These are phyloP conservation scores for Verticillium alfalfae DNA, from an alignment of 2,329 filamentous ascomycete species.

Conservation along the genomic window DNA sequence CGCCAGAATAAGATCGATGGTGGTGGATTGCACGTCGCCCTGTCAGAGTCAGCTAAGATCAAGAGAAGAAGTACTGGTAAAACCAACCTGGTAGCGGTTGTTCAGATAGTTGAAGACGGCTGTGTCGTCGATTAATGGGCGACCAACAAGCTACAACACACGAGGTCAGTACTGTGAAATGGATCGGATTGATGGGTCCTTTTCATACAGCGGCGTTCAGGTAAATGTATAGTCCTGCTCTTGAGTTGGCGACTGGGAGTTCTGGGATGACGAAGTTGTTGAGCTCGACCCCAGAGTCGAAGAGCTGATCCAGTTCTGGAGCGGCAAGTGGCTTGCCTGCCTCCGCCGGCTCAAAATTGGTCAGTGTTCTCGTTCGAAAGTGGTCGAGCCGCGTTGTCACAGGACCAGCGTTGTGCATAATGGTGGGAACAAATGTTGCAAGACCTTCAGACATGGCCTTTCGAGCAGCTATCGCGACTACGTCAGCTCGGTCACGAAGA, in stretches of 20 bases:
- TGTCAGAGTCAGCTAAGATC: conserved; percentile 23
- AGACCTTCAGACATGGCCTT: conserved; percentile 46
- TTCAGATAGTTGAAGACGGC: conserved; percentile 75
- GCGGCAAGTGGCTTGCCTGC: conserved; percentile 45
- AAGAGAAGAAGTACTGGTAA: neutral
- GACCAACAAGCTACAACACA: conserved; percentile 62
- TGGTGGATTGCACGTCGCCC: conserved; percentile 71
- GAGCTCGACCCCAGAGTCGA: conserved; percentile 51
- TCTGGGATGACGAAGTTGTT: conserved; percentile 55
- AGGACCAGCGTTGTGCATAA: conserved; percentile 51
- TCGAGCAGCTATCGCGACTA: conserved; percentile 30
- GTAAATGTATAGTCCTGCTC: conserved; percentile 80
- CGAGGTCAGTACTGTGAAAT: conserved; percentile 15
- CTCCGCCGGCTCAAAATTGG: conserved; percentile 47
- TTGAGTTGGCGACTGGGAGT: conserved; percentile 65
- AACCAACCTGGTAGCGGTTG: conserved; percentile 69
- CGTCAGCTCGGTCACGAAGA: neutral
- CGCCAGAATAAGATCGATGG: conserved; percentile 78
- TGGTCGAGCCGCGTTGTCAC: conserved; percentile 49
- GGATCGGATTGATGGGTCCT: neutral
- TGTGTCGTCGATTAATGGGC: conserved; percentile 77
- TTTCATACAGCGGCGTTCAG: conserved; percentile 68
- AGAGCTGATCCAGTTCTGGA: conserved; percentile 49
- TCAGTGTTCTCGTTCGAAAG: conserved; percentile 52
- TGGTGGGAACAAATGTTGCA: conserved; percentile 46